A percentile compares a stretch with the other conserved stretches of the same genome.
Evolutionary conservation across 805 yeast genomes (phyloP).

Genomic region (Metschnikowia similis): DNA sequence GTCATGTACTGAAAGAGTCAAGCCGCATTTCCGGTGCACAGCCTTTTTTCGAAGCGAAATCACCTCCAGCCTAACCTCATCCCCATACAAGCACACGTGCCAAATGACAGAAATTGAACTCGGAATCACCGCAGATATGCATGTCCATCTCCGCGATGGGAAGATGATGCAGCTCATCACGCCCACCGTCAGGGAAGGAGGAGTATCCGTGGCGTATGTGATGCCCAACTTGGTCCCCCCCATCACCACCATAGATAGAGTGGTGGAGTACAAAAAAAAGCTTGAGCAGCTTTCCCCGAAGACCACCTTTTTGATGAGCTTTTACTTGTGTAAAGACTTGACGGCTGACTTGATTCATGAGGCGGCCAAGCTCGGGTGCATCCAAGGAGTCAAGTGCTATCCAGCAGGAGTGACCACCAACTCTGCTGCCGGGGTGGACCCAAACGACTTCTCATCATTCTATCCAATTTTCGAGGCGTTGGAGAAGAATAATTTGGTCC

Average conservation of each 20-base stretch:
- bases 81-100: not conserved
- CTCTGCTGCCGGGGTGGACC: slow-evolving; percentile 86
- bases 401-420: slow-evolving; percentile 99
- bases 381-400: slow-evolving; percentile 90
- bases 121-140: slow-evolving; percentile 85
- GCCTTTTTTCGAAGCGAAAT: not conserved
- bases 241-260: slow-evolving; percentile 69
- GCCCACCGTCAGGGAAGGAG: slow-evolving; percentile 88
- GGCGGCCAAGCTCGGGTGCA: slow-evolving; percentile 66
- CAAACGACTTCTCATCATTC: slow-evolving; percentile 82
- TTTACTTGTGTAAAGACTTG: slow-evolving; percentile 71
- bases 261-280: slow-evolving; percentile 59
- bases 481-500: slow-evolving; percentile 71
- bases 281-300: slow-evolving; percentile 67
- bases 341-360: slow-evolving; percentile 81
- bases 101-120: slow-evolving; percentile 40
- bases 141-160: slow-evolving; percentile 94
- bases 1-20: not conserved
- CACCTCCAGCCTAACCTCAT: not conserved
- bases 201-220: slow-evolving; percentile 83
- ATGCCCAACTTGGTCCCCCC: slow-evolving; percentile 98
- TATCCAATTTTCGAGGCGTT: slow-evolving; percentile 88
- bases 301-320: slow-evolving; percentile 88
- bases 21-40: not conserved
- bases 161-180: slow-evolving; percentile 87